Evolutionary conservation across 1,284 basidiomycete genomes (phyloP).

Genomic region (Cystobasidium slooffiae): DNA sequence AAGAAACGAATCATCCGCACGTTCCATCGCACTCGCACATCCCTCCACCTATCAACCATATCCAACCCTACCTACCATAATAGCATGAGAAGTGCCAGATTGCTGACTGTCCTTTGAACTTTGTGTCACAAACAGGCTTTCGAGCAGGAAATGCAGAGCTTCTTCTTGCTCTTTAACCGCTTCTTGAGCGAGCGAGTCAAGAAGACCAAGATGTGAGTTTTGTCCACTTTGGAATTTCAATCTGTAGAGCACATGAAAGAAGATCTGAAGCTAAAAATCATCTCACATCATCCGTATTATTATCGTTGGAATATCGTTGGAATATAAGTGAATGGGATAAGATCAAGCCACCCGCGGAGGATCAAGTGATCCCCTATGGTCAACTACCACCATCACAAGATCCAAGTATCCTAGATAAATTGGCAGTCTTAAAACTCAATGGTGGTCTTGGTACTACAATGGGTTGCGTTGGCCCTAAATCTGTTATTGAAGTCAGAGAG

Average conservation of each 20-base stretch:
- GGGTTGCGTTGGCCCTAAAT: slow-evolving; percentile 74
- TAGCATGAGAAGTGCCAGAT: too few species aligned
- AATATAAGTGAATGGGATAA: slow-evolving; percentile 98
- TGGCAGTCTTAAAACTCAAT: slow-evolving; percentile 99
- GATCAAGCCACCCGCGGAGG: slow-evolving; percentile 90
- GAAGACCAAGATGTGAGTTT: slow-evolving; percentile 85
- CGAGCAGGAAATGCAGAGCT: slow-evolving; percentile 97
- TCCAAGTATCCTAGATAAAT: slow-evolving; percentile 79
- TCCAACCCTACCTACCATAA: too few species aligned
- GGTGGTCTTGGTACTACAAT: slow-evolving; percentile 98
- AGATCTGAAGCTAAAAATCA: too few species aligned
- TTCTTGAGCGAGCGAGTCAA: slow-evolving; percentile 95
- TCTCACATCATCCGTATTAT: too few species aligned
- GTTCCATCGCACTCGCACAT: too few species aligned
- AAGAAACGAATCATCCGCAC: too few species aligned
- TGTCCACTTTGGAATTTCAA: too few species aligned
- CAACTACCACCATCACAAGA: slow-evolving; percentile 69
- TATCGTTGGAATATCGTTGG: too few species aligned
- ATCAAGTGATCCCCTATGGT: slow-evolving; percentile 90
- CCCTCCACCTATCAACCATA: too few species aligned
- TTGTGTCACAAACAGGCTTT: slow-evolving; percentile 70
- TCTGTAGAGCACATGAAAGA: too few species aligned
- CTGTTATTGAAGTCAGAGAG: slow-evolving; percentile 59
- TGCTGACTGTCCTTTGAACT: background rate
- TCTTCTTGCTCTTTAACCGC: slow-evolving; percentile 98